Conservation (phyloP, 2,329 filamentous ascomycete genomes). For the Penicillium sp. region DNA sequence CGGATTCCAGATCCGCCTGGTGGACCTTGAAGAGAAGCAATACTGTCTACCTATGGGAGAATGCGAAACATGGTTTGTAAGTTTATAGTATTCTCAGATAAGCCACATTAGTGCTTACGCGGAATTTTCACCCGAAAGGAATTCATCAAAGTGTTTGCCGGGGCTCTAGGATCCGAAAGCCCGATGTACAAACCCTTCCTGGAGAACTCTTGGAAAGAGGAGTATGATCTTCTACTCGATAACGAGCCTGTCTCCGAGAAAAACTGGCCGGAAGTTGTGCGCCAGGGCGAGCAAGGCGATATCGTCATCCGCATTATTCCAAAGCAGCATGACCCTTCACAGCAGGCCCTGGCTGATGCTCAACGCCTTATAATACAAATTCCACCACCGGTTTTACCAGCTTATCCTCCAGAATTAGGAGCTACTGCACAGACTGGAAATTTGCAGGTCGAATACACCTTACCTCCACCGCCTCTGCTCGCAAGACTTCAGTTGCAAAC, state of each 20-base stretch:
- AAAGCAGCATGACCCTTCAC: background rate
- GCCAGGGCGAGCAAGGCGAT: background rate
- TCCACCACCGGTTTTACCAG: too few species aligned
- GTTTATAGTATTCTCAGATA: too few species aligned
- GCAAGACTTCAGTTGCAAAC: too few species aligned
- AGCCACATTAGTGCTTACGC: too few species aligned
- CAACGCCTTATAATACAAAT: too few species aligned
- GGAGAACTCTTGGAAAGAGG: slow-evolving; percentile 3
- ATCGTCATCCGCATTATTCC: slow-evolving; percentile 1
- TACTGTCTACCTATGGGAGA: slow-evolving; percentile 2
- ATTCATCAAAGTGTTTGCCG: slow-evolving; percentile 2
- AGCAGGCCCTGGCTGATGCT: too few species aligned
- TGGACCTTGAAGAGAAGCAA: slow-evolving; percentile 5
- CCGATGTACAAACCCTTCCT: background rate
- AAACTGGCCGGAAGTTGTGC: slow-evolving; percentile 1
- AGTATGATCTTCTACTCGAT: slow-evolving; percentile 1
- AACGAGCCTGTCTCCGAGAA: background rate
- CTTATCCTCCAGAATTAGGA: too few species aligned
- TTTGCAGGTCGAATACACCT: too few species aligned
- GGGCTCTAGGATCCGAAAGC: background rate
- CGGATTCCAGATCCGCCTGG: background rate
- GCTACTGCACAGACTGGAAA: too few species aligned
- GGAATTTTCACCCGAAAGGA: too few species aligned
- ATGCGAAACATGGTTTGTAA: slow-evolving; percentile 8
- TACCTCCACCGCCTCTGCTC: too few species aligned